Conservation (phyloP, 78 protist genomes). For the Guillardia theta region DNA sequence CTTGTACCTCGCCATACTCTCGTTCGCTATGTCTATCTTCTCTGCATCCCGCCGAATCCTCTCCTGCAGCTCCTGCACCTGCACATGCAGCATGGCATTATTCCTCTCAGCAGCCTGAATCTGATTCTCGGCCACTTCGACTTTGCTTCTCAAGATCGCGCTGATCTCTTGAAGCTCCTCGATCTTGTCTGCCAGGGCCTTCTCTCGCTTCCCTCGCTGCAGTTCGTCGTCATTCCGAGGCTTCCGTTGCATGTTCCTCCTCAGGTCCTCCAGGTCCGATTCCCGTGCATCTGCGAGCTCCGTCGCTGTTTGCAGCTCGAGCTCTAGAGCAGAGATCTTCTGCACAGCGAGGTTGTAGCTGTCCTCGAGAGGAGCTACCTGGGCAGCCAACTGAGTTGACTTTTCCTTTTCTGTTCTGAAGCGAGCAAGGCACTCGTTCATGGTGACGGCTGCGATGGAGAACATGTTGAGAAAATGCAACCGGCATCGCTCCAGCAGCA, state of each 20-base stretch:
- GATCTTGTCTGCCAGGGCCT: no score
- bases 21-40: neutral
- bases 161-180: neutral
- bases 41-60: neutral
- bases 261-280: neutral
- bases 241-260: neutral
- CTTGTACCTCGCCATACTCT: neutral
- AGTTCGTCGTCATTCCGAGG: no score
- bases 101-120: neutral
- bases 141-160: neutral
- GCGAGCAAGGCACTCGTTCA: neutral
- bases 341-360: neutral
- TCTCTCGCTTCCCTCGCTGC: no score
- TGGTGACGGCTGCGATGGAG: neutral
- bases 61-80: slow-evolving; percentile 14
- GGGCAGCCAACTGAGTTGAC: neutral
- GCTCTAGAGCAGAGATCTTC: neutral
- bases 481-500: neutral
- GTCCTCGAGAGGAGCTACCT: neutral
- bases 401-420: neutral
- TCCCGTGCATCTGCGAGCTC: neutral
- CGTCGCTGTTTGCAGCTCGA: neutral
- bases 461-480: neutral
- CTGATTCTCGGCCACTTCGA: neutral
- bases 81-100: neutral